These are phyloP conservation scores for Clarireedia homoeocarpa DNA, from an alignment of 2,329 filamentous ascomycete species.

Conservation along the genomic window DNA sequence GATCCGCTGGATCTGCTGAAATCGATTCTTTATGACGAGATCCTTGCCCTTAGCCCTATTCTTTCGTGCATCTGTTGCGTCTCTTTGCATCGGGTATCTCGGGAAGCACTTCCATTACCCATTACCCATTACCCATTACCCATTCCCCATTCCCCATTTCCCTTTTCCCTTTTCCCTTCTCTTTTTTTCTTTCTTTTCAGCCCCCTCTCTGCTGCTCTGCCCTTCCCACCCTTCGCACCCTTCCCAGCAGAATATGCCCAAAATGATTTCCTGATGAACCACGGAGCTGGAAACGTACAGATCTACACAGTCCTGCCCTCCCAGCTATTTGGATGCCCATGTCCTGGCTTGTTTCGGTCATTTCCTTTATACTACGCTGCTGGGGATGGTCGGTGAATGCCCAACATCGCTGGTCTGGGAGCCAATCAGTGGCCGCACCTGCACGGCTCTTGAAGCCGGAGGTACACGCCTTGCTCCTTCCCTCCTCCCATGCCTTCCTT, in stretches of 20 bases:
- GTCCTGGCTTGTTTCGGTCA: conserved; percentile 2
- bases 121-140: no score
- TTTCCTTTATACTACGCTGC: background rate
- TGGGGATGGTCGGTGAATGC: background rate
- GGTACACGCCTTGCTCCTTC: no score
- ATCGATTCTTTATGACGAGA: no score
- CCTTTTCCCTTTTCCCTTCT: no score
- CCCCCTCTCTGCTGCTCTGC: background rate
- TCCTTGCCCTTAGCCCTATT: no score
- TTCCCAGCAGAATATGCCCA: background rate
- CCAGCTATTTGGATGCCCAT: background rate
- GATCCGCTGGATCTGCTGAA: no score
- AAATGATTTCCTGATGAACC: conserved; percentile 5
- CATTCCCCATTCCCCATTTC: no score
- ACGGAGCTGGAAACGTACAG: conserved; percentile 2
- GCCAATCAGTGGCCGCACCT: background rate
- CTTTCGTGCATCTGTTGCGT: no score
- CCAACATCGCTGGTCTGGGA: background rate
- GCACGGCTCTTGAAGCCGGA: background rate
- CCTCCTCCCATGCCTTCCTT: background rate
- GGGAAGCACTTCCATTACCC: background rate
- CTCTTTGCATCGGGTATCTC: background rate
- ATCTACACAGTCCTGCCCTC: background rate
- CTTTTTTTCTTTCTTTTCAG: no score
- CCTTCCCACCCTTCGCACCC: conserved; percentile 5